Evolutionary conservation across 148 eudicot genomes (phyloP).

Genomic region (Rhododendron simsii): DNA sequence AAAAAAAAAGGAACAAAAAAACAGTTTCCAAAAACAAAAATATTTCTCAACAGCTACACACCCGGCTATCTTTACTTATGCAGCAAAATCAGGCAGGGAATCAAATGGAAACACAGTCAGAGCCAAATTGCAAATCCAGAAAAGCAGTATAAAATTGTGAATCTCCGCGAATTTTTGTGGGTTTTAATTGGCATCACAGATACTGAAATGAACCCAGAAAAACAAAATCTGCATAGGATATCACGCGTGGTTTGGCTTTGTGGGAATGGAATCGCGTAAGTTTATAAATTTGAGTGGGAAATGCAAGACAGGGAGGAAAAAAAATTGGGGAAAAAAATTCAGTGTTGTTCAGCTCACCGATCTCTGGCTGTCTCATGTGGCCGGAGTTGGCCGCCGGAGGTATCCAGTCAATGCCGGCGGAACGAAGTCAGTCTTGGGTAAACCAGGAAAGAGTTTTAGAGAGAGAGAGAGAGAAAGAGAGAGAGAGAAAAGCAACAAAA

Average conservation of each 20-base stretch:
- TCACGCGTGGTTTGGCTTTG: conserved; percentile 6
- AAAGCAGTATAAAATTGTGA: conserved; percentile 1
- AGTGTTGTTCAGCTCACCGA: conserved; percentile 26
- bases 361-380: conserved; percentile 10
- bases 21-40: background rate
- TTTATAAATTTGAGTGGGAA: conserved; percentile 1
- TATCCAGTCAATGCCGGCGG: conserved; percentile 42
- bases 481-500: background rate
- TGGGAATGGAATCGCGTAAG: background rate
- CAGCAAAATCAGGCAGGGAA: conserved; percentile 6
- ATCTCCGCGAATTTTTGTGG: conserved; percentile 11
- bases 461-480: conserved; percentile 18
- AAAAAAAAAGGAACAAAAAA: background rate
- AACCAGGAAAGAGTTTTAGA: conserved; percentile 15
- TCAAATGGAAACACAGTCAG: conserved; percentile 11
- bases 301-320: background rate
- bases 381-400: conserved; percentile 16
- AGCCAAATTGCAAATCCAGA: conserved; percentile 7
- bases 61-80: conserved; percentile 10
- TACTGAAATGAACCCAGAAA: conserved; percentile 14
- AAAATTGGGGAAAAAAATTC: background rate
- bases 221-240: conserved; percentile 15
- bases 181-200: conserved; percentile 13
- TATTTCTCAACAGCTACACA: background rate
- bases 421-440: conserved; percentile 27